Evolutionary conservation across 116 monocot species (phyloP), one percentile per base, ranked within the genome.

Genomic region (Iris pallida): DNA sequence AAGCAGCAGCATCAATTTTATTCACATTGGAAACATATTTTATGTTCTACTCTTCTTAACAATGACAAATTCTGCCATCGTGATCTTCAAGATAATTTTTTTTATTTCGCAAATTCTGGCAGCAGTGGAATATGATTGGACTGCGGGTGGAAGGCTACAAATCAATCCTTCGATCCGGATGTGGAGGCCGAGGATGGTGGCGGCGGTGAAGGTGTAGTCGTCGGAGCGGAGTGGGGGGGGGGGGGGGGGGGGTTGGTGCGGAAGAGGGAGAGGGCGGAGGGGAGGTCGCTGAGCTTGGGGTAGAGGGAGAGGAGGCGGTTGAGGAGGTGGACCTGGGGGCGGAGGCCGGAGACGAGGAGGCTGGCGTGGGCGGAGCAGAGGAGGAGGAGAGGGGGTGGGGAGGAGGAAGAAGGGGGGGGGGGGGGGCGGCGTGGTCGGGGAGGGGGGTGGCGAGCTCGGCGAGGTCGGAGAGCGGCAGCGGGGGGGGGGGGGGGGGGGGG

Each of bases 251-350:
- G 85, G 79, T 47, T 89, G 82, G 71, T 42, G 81, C 73, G 82
- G 65, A 84, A 81, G 70, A 87, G 83, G 67, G 63, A 30, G 56
- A 92, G 82, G 68, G 83, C 88, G 68, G 71, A 69, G 64, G 77
- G 75, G 18, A 66, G 74, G 67, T n/a, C n/a, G n/a, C n/a, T n/a
- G n/a, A n/a, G n/a, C n/a, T n/a, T n/a, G n/a, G 81, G 49, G 69
- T 91, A 90, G 74, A 91, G 79, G 68, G 82, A 68, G 69, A 89
- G 52, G 72, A 91, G 85, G 71, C 84, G 86, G 82, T 89, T 89
- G 78, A 85, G 83, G 77, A 89, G 64, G 83, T 85, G 81, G 66
- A 61, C 47, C 57, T 79, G 83, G 68, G 88, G 88, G 43, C 20
- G 16, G 75, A 85, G 73, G 68, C 82, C 82, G 65, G 90, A 86